Conservation (phyloP, 139 green algal genomes). For the Micromonas pusilla region DNA sequence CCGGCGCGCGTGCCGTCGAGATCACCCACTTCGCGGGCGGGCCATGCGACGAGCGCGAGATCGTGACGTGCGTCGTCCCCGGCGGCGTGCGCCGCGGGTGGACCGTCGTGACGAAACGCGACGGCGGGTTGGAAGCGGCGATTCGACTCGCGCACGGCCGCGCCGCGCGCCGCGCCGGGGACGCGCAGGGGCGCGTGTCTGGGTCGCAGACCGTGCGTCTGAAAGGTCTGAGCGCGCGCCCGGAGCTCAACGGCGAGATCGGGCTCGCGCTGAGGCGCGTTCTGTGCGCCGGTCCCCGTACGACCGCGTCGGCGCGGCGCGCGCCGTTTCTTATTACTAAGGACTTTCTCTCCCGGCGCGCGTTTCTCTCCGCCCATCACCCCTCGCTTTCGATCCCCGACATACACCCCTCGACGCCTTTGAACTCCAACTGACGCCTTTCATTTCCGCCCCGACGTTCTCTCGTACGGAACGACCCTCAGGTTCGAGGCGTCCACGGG, state of each 20-base stretch:
- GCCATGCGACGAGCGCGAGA: constrained; percentile 18
- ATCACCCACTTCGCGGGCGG: constrained; percentile 15
- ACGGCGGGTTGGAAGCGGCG: constrained; percentile 8
- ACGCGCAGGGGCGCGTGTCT: not conserved
- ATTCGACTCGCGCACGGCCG: constrained; percentile 4
- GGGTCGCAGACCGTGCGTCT: constrained; percentile 20
- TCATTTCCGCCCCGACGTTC: too few species aligned
- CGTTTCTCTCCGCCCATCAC: too few species aligned
- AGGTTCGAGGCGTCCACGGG: not conserved
- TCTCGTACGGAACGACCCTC: too few species aligned
- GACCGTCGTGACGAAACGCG: constrained; percentile 17
- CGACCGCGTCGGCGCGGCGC: too few species aligned
- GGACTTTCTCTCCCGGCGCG: too few species aligned
- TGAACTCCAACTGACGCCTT: too few species aligned
- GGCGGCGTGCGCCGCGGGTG: constrained; percentile 14
- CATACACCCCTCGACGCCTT: too few species aligned
- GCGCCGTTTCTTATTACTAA: too few species aligned
- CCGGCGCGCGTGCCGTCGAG: not conserved
- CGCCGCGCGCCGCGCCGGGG: not conserved
- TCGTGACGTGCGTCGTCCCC: constrained; percentile 26
- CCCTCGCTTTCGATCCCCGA: too few species aligned
- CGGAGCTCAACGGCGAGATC: constrained; percentile 21
- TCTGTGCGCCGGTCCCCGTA: too few species aligned
- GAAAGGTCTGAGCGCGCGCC: not conserved
- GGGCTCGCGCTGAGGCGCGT: constrained; percentile 16